Percentiles rank a stretch among this genome's conserved stretches.
Evolutionary conservation across 306 rosid genomes (phyloP).

Genomic region (Begonia peltatifolia): DNA sequence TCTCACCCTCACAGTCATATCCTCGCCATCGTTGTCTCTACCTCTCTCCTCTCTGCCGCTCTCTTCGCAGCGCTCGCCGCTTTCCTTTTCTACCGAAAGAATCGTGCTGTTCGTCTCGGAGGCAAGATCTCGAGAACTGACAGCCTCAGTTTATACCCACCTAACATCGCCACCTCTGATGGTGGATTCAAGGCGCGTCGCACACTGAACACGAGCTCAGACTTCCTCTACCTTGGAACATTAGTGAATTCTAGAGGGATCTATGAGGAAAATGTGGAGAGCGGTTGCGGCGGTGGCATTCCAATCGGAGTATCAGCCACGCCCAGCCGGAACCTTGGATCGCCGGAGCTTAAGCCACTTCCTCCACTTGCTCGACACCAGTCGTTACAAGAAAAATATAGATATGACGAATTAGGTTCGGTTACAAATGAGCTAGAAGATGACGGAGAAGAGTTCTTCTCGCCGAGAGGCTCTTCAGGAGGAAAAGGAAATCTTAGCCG

Average conservation of each 20-base stretch:
- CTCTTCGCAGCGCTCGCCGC: constrained; percentile 18
- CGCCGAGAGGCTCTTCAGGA: constrained; percentile 55
- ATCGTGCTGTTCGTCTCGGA: constrained; percentile 22
- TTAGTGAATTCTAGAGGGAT: constrained; percentile 48
- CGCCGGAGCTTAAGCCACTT: constrained; percentile 47
- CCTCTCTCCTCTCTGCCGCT: constrained; percentile 29
- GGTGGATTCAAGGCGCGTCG: constrained; percentile 22
- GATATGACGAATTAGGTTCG: constrained; percentile 9
- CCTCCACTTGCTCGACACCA: constrained; percentile 31
- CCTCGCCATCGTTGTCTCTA: constrained; percentile 22
- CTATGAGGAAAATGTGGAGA: constrained; percentile 18
- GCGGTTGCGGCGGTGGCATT: constrained; percentile 8
- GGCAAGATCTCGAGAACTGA: constrained; percentile 72
- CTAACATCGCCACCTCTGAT: constrained; percentile 11
- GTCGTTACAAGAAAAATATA: constrained; percentile 1
- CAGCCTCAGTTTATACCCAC: constrained; percentile 37
- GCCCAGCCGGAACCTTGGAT: constrained; percentile 25
- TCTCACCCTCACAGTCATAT: constrained; percentile 26
- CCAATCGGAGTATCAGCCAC: too few relatives aligned
- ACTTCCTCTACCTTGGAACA: constrained; percentile 86
- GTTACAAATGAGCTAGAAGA: constrained; percentile 10
- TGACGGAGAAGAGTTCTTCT: constrained; percentile 71
- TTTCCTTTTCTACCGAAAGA: constrained; percentile 34
- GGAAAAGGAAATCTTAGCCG: constrained; percentile 12
- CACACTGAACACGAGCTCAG: constrained; percentile 48